Evolutionary conservation across 2,329 filamentous ascomycete species (phyloP).

Genomic region (Scedosporium minutisporum): DNA sequence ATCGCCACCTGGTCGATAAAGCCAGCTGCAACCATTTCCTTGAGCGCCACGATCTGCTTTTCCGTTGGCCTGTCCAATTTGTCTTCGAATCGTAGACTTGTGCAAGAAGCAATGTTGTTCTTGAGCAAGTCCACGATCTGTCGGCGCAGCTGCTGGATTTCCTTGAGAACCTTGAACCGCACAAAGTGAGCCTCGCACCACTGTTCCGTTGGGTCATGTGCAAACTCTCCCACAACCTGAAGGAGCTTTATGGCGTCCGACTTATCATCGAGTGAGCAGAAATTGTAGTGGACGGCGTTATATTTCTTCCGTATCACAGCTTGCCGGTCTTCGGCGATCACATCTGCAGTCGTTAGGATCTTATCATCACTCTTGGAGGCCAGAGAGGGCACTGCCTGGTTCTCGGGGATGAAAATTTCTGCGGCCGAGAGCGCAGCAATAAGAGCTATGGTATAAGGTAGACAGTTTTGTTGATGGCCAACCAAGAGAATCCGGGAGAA

Average conservation of each 20-base stretch:
- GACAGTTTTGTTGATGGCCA: slow-evolving; percentile 70
- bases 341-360: slow-evolving; percentile 48
- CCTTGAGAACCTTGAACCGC: slow-evolving; percentile 75
- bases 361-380: slow-evolving; percentile 30
- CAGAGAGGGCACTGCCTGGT: slow-evolving; percentile 55
- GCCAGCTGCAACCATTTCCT: slow-evolving; percentile 83
- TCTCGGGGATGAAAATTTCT: slow-evolving; percentile 78
- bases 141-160: slow-evolving; percentile 70
- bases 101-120: slow-evolving; percentile 45
- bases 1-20: slow-evolving; percentile 94
- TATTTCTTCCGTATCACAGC: slow-evolving; percentile 51
- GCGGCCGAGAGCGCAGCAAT: slow-evolving; percentile 83
- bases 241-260: slow-evolving; percentile 87
- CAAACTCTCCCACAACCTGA: slow-evolving; percentile 80
- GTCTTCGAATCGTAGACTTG: slow-evolving; percentile 44
- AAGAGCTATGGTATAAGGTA: slow-evolving; percentile 77
- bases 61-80: slow-evolving; percentile 49
- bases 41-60: slow-evolving; percentile 68
- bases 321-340: slow-evolving; percentile 60
- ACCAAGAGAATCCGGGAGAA: slow-evolving; percentile 89
- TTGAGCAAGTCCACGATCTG: slow-evolving; percentile 78
- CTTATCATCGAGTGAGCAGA: slow-evolving; percentile 70
- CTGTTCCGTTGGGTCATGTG: slow-evolving; percentile 57
- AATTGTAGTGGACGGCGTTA: slow-evolving; percentile 66
- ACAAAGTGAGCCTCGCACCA: slow-evolving; percentile 84